phyloP scores from a whole-genome alignment of 2,329 filamentous ascomycete genomes.

The Lecanosticta acicola region DNA sequence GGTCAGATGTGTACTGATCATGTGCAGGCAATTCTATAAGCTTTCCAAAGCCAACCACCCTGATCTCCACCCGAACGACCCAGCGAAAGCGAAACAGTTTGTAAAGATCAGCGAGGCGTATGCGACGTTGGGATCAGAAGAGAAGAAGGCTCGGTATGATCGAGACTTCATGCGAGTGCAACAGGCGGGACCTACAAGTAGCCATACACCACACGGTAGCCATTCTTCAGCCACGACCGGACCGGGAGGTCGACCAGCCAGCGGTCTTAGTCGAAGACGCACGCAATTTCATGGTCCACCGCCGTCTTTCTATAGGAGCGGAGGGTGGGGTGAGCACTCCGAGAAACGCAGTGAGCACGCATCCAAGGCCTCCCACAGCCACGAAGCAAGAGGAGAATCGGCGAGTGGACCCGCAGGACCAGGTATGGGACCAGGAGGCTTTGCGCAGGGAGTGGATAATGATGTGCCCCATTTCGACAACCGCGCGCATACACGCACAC shows the following conservation, averaged over 20 bases:
- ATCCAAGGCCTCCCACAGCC: conserved; percentile 26
- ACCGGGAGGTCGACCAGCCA: conserved; percentile 68
- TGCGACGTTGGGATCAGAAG: conserved; percentile 44
- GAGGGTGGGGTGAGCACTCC: conserved; percentile 66
- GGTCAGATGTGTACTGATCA: not conserved
- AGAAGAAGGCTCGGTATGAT: conserved; percentile 77
- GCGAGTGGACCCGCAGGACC: conserved; percentile 14
- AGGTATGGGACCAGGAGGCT: conserved; percentile 44
- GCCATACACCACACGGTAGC: conserved; percentile 52
- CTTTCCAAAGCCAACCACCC: conserved; percentile 92
- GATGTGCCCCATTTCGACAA: conserved; percentile 75
- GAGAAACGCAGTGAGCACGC: conserved; percentile 52
- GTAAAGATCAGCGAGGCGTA: conserved; percentile 39
- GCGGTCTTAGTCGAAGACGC: conserved; percentile 70
- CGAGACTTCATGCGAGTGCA: conserved; percentile 51
- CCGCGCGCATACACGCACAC: conserved; percentile 65
- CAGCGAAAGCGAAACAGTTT: conserved; percentile 64
- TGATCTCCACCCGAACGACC: conserved; percentile 77
- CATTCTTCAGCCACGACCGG: conserved; percentile 49
- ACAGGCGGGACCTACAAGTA: conserved; percentile 25
- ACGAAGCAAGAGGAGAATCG: conserved; percentile 23
- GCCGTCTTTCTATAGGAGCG: conserved; percentile 78
- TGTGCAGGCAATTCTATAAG: conserved; percentile 63
- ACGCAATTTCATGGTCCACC: conserved; percentile 78
- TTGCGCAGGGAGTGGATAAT: conserved; percentile 51